These are phyloP conservation scores for Umbelopsis vinacea DNA, from an alignment of 192 early-diverging fungal species.

Conservation along the genomic window DNA sequence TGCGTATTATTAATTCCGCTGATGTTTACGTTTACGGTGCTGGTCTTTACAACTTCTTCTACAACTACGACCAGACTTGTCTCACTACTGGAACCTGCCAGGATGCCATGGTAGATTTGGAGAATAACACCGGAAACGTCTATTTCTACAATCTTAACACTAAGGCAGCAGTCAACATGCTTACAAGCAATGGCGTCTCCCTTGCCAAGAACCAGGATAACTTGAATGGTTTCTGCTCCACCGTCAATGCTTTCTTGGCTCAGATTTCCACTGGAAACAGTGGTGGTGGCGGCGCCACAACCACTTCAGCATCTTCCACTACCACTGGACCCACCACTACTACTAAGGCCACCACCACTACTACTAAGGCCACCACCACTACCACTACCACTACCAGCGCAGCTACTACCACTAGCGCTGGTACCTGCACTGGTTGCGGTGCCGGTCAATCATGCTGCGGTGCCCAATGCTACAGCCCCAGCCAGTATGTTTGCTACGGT, in stretches of 20 bases:
- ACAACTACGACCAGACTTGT: constrained; percentile 44
- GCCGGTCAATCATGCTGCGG: constrained; percentile 2
- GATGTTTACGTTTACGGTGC: constrained; percentile 46
- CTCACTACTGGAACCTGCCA: constrained; percentile 38
- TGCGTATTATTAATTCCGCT: constrained; percentile 30
- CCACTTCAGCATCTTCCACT: background rate
- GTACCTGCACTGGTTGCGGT: background rate
- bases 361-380: background rate
- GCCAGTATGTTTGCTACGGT: background rate
- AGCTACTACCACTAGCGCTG: background rate
- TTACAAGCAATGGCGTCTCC: background rate
- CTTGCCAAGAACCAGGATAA: constrained; percentile 21
- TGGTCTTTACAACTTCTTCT: constrained; percentile 50
- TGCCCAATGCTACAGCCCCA: background rate
- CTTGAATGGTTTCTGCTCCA: constrained; percentile 19
- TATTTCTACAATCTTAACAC: constrained; percentile 33
- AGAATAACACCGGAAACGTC: background rate
- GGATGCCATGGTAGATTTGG: constrained; percentile 24
- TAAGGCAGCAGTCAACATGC: constrained; percentile 21
- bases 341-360: background rate
- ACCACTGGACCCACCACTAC: background rate
- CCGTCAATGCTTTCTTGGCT: constrained; percentile 28
- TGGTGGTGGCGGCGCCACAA: background rate
- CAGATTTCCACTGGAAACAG: constrained; percentile 10
- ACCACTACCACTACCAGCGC: background rate